phyloP scores from a whole-genome alignment of 2,329 filamentous ascomycete genomes.

The Pseudogymnoascus sp. region DNA sequence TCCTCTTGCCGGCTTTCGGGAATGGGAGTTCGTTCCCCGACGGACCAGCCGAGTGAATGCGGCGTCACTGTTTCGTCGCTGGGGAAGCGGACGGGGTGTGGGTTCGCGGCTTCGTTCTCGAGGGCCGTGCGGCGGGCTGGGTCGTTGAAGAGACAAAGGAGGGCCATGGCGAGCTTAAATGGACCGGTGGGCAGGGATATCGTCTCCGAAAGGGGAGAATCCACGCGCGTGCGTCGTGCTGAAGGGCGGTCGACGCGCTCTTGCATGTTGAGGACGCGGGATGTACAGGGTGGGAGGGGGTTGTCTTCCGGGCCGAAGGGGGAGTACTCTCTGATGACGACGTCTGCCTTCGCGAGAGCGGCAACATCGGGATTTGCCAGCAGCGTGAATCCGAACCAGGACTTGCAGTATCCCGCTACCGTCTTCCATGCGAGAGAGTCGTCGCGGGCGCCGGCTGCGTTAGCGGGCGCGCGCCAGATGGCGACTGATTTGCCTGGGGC shows the following conservation, averaged over 20 bases:
- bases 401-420: constrained; percentile 22
- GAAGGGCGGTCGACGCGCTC: constrained; percentile 15
- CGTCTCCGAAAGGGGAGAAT: neutral
- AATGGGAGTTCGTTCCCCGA: neutral
- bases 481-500: constrained; percentile 18
- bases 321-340: constrained; percentile 19
- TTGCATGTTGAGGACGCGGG: constrained; percentile 20
- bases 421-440: constrained; percentile 20
- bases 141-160: constrained; percentile 19
- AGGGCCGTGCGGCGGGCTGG: neutral
- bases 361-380: constrained; percentile 8
- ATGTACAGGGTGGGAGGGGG: constrained; percentile 7
- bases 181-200: constrained; percentile 22
- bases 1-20: neutral
- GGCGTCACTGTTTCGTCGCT: constrained; percentile 1
- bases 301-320: neutral
- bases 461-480: constrained; percentile 8
- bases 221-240: neutral
- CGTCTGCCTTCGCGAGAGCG: constrained; percentile 14
- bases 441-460: constrained; percentile 1
- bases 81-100: neutral
- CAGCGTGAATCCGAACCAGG: constrained; percentile 24
- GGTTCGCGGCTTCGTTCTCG: neutral
- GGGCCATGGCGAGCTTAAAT: constrained; percentile 23
- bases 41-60: neutral